Base-by-base conservation (phyloP, 2,329 filamentous ascomycete genomes). In the Thelonectria blattea region DNA sequence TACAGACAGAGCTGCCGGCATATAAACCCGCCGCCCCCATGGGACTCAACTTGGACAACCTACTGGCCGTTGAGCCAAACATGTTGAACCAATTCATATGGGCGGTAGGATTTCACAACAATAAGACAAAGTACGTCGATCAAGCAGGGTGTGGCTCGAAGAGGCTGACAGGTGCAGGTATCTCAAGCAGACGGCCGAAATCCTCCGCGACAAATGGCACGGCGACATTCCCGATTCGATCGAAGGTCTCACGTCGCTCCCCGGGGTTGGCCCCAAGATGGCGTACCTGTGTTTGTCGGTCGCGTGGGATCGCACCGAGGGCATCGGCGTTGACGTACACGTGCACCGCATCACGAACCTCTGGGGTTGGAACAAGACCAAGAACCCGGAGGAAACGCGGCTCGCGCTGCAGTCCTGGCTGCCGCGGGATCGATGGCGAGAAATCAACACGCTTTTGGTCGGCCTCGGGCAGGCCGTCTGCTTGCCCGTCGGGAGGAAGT, bases 261-360 rank as follows among this genome's bases (percentile, higher is more conserved):
- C 93, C 0, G 93, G 93, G 5, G 93, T 97, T 1, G 93, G 93
- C 0, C 93, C 93, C 30, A 97, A 97, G 78, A 97, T 97, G 93
- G 93, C 90, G 12, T 93, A 95, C 74, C 84, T 97, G 20, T 94
- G 91, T 73, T 86, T 97, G 80, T 90, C 88, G 48, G 90, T 90
- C 0, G 91, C 71, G 83, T 87, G 85, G 85, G 76, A 78, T 68
- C 79, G 80, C 34, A 85, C 84, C 55, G 81, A 87, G 71, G 93
- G 93, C 8, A 96, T 97, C 65, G 93, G 93, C 24, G 93, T 97
- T 50, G 93, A 97, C 74, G 93, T 97, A 5, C 93, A 97, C 76
- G 93, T 97, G 3, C 93, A 97, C 77, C 90, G 93, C 56, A 96
- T 97, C 76, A 94, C 92, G 52, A 97, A 97, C 77, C 81, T 96